These are phyloP conservation scores for Alternaria metachromatica DNA, from an alignment of 2,329 filamentous ascomycete genomes.

Conservation along the genomic window DNA sequence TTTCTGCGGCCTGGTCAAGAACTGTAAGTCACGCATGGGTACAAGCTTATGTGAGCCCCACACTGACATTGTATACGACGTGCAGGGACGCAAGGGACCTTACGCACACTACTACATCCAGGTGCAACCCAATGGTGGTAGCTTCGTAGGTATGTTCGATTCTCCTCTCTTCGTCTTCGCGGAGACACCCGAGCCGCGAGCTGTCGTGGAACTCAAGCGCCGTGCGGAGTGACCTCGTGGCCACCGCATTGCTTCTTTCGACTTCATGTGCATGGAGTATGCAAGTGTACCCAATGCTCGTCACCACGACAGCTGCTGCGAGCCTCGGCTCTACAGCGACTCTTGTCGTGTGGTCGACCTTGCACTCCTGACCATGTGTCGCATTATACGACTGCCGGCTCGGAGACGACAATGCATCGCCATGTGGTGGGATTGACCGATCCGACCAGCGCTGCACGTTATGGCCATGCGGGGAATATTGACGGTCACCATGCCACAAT, in stretches of 20 bases:
- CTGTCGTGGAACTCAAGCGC: constrained; percentile 4
- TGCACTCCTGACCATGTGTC: constrained; percentile 3
- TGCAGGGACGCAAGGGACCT: constrained; percentile 75
- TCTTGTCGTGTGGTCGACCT: constrained; percentile 6
- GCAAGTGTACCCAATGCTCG: constrained; percentile 10
- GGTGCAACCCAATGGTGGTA: constrained; percentile 69
- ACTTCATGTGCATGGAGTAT: constrained; percentile 2
- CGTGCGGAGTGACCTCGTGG: constrained; percentile 6
- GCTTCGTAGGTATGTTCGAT: constrained; percentile 70
- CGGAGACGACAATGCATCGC: constrained; percentile 5
- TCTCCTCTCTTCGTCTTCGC: constrained; percentile 1
- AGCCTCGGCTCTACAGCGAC: neutral
- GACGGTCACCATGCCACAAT: neutral
- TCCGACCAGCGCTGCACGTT: neutral
- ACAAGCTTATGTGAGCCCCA: neutral
- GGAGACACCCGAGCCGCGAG: neutral
- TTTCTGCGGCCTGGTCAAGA: constrained; percentile 1
- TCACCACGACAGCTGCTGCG: constrained; percentile 6
- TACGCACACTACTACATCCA: constrained; percentile 85
- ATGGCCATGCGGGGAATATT: neutral
- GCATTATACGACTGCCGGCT: constrained; percentile 8
- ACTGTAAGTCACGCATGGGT: neutral
- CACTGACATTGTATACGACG: constrained; percentile 60
- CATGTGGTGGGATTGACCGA: neutral
- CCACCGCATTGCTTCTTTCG: neutral